These are phyloP conservation scores for Nicotiana rustica DNA, from an alignment of 305 asterid species.

Conservation along the genomic window DNA sequence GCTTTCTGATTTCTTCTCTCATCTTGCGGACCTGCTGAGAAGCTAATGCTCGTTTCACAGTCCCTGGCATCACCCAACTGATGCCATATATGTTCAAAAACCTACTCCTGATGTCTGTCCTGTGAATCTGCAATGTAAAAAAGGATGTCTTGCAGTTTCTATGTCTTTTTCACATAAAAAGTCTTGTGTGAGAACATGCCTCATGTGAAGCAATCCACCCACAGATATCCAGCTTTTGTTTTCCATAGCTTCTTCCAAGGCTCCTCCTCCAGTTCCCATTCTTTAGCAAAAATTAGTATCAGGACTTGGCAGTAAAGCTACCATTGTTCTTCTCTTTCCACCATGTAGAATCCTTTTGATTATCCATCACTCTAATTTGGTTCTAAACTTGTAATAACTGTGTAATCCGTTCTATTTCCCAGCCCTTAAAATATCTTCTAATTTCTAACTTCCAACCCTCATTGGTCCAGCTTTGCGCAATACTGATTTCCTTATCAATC, in stretches of 20 bases:
- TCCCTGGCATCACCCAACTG: background rate
- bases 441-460: background rate
- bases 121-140: constrained; percentile 23
- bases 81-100: background rate
- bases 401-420: background rate
- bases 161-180: background rate
- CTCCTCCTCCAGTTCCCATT: background rate
- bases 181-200: background rate
- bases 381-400: background rate
- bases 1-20: background rate
- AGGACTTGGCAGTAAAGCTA: background rate
- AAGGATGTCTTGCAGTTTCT: background rate
- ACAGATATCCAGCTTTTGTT: background rate
- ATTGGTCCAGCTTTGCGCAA: constrained; percentile 11
- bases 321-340: constrained; percentile 17
- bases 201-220: constrained; percentile 13
- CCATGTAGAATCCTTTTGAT: constrained; percentile 9
- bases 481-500: background rate
- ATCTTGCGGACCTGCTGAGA: background rate
- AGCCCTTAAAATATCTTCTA: background rate
- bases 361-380: background rate
- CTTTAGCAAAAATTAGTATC: constrained; percentile 13
- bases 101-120: background rate
- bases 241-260: background rate
- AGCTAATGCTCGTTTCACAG: background rate